Base-by-base conservation (phyloP, 139 green algal genomes). In the Nannochloris sp. region DNA sequence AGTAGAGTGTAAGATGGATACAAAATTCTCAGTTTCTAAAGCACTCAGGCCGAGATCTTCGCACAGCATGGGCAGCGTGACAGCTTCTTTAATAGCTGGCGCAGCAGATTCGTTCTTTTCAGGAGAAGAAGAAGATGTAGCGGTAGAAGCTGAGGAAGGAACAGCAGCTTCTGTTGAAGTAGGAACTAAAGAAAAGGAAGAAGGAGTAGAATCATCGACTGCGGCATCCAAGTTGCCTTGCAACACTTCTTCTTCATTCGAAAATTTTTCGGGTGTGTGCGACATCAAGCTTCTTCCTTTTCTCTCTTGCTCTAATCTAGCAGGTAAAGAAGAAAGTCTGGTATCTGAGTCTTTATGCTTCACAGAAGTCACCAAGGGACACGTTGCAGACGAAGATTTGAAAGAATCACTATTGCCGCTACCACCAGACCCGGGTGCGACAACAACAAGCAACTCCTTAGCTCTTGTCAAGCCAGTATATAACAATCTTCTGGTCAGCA, bases 381-480 rank as follows among this genome's bases (percentile, higher is more conserved):
- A n/a, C n/a, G n/a, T n/a, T n/a, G n/a, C n/a, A n/a, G n/a, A n/a
- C n/a, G n/a, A n/a, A n/a, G n/a, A n/a, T n/a, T n/a, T n/a, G n/a
- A n/a, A n/a, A n/a, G n/a, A n/a, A n/a, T n/a, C n/a, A n/a, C n/a
- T n/a, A 60, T 14, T 60, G 53, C 46, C 44, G 32, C 66, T 46
- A 7, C 24, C 27, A 4, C 35, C n/a, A 35, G 29, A 25, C 23
- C 45, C 25, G 0, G 61, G 56, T 4, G 56, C 53, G 29, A 90
- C 74, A 35, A 90, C 37, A 14, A 88, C 47, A 13, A 87, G 68
- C 65, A 81, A 54, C 14, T 75, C 35, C 60, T 73, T 65, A 12
- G 83, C 83, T 9, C 83, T 56, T 4, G 74, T 88, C 34, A 87
- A 59, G 27, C 65, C 82, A 30, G 84, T 95, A 78, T 95, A 95